Evolutionary conservation across 192 early-diverging fungal species (phyloP).

Genomic region (Backusella sp.): DNA sequence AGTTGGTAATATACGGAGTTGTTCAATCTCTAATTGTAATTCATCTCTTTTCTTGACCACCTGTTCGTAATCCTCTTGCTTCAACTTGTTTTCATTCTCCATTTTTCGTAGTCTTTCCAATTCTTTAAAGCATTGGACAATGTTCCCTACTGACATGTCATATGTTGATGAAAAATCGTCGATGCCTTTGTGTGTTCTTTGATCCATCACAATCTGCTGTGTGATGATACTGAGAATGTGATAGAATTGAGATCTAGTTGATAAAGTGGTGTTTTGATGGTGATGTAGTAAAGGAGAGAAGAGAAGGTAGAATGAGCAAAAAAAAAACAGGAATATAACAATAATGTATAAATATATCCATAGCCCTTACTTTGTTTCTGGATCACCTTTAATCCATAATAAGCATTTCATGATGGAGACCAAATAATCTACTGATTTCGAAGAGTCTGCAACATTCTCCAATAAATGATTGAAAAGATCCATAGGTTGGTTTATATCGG

Average conservation of each 20-base stretch:
- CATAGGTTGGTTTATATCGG: constrained; percentile 65
- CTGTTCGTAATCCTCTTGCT: constrained; percentile 57
- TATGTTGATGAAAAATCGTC: constrained; percentile 63
- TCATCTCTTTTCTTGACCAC: constrained; percentile 61
- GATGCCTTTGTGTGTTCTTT: constrained; percentile 40
- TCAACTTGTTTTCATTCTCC: constrained; percentile 55
- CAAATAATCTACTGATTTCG: constrained; percentile 62
- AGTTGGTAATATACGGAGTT: background rate
- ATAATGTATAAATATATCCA: background rate
- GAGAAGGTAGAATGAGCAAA: background rate
- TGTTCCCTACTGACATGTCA: constrained; percentile 63
- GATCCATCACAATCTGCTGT: constrained; percentile 75
- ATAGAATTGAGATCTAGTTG: constrained; percentile 62
- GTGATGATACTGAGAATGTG: constrained; percentile 74
- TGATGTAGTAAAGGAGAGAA: background rate
- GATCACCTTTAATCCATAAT: constrained; percentile 69
- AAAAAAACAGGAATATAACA: background rate
- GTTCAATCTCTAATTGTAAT: constrained; percentile 55
- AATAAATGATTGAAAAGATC: constrained; percentile 68
- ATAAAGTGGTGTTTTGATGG: background rate
- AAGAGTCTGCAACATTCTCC: constrained; percentile 59
- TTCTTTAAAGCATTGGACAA: constrained; percentile 72
- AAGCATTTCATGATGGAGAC: constrained; percentile 67
- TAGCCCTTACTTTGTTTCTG: constrained; percentile 51
- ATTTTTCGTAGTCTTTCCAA: constrained; percentile 66